Percentiles rank a stretch among this genome's conserved stretches.
Evolutionary conservation across 2,329 filamentous ascomycete species (phyloP).

Genomic region (Bipolaris gigantea): DNA sequence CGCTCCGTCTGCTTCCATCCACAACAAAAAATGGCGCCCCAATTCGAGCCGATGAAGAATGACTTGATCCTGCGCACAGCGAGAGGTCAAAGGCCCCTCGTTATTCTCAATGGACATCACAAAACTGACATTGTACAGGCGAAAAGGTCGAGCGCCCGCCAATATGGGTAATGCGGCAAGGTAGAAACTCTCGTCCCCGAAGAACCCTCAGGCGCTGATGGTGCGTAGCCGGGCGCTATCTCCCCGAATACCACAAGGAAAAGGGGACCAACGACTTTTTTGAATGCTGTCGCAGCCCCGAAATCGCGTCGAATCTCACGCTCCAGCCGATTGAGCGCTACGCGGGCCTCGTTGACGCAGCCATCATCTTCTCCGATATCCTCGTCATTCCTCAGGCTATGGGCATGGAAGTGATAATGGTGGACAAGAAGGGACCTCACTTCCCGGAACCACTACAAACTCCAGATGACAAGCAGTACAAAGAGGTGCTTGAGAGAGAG

Average conservation of each 20-base stretch:
- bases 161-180: constrained; percentile 99
- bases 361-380: constrained; percentile 99
- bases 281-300: constrained; percentile 90
- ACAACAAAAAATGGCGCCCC: constrained; percentile 61
- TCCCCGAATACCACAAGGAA: constrained; percentile 95
- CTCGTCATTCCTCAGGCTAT: constrained; percentile 96
- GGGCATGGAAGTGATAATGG: constrained; percentile 98
- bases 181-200: constrained; percentile 50
- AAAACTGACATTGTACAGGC: constrained; percentile 56
- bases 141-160: constrained; percentile 89
- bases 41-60: constrained; percentile 86
- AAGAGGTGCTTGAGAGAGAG: constrained; percentile 70
- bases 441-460: constrained; percentile 82
- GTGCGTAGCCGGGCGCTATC: constrained; percentile 80
- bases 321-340: constrained; percentile 94
- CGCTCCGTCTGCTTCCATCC: not conserved
- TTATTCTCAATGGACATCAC: not conserved
- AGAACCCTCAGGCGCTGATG: constrained; percentile 15
- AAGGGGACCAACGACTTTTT: constrained; percentile 94
- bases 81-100: constrained; percentile 63
- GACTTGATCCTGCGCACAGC: constrained; percentile 89
- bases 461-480: constrained; percentile 82
- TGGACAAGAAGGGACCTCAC: constrained; percentile 94
- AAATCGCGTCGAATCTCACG: constrained; percentile 90
- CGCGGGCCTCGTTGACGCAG: constrained; percentile 86